Evolutionary conservation across 768 basidiomycete species (phyloP), one percentile per base, ranked within the genome.

Genomic region (Coprinopsis strossmayeri): DNA sequence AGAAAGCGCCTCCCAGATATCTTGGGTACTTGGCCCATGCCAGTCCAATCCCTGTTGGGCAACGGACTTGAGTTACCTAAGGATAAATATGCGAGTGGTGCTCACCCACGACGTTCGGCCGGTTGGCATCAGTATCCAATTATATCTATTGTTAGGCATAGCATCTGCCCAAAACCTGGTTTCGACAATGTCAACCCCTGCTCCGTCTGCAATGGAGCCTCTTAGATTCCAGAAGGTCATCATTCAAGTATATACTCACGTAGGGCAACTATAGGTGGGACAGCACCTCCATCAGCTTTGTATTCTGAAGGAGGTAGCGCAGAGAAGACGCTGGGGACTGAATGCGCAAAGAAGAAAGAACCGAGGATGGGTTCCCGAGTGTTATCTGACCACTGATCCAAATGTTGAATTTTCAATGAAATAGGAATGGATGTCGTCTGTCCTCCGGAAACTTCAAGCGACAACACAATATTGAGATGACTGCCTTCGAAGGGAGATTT

Each of bases 41-140:
- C 92, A 95, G 62, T 96, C 93, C 37, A 93, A 71, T 1, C 92
- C 92, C 88, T 90, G 45, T 13, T 27, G 30, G 15, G 30, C 9
- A 7, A 7, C 30, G 9, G 44, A 26, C 26, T 15, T 1, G 30
- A 13, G n/a, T 15, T n/a, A 12, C 38, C 10, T n/a, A 12, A 38
- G 18, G 10, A 18, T 38, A 13, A 10, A 38, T 9, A 32, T 32
- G 30, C 9, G 12, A 34, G 34, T n/a, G 23, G 15, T 15, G 49
- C 53, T 41, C 60, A 84, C 87, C 92, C 92, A 95, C 23, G 84
- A 76, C 1, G 87, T 92, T 45, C 83, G 70, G 0, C 93, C 92
- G n/a, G 81, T 76, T 0, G 92, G 87, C n/a, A 85, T 65, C 17
- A 94, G 67, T 9, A 86, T 66, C 93, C 93, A 96, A 48, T 78